Evolutionary conservation across 192 early-diverging fungal species (phyloP).

Genomic region (Funneliformis geosporum): DNA sequence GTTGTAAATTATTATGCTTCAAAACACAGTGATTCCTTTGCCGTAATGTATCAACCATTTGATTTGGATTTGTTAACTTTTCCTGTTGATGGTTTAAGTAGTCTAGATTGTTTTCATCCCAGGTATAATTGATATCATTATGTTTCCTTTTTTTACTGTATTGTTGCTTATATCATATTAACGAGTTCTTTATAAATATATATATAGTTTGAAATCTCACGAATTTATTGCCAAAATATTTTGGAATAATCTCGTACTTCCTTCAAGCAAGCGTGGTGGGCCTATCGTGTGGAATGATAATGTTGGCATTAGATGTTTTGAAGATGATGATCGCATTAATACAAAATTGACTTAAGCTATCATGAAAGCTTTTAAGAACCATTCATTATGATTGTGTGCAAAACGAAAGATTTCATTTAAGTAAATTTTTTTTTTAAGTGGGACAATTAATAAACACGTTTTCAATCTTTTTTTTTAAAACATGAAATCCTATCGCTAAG

Average conservation of each 20-base stretch:
- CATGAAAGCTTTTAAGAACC: too few relatives aligned
- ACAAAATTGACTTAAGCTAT: neutral
- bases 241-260: conserved; percentile 18
- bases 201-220: conserved; percentile 4
- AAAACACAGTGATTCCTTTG: conserved; percentile 41
- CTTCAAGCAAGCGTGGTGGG: neutral
- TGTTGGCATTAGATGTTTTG: conserved; percentile 1
- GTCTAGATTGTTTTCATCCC: conserved; percentile 66
- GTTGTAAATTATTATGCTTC: conserved; percentile 41
- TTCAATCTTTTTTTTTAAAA: too few relatives aligned
- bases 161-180: neutral
- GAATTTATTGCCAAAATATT: neutral
- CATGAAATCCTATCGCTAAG: too few relatives aligned
- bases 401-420: too few relatives aligned
- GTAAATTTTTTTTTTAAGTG: too few relatives aligned
- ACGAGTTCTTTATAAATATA: conserved; percentile 33
- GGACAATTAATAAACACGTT: too few relatives aligned
- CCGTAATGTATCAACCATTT: conserved; percentile 51
- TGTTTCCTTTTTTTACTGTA: conserved; percentile 28
- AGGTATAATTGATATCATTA: conserved; percentile 36
- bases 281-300: neutral
- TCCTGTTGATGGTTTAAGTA: conserved; percentile 47
- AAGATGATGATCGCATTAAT: conserved; percentile 7
- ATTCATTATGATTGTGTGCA: too few relatives aligned
- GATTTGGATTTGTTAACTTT: conserved; percentile 41